These are phyloP conservation scores for Xylaria flabelliformis DNA, from an alignment of 495 filamentous ascomycete species.

Conservation along the genomic window DNA sequence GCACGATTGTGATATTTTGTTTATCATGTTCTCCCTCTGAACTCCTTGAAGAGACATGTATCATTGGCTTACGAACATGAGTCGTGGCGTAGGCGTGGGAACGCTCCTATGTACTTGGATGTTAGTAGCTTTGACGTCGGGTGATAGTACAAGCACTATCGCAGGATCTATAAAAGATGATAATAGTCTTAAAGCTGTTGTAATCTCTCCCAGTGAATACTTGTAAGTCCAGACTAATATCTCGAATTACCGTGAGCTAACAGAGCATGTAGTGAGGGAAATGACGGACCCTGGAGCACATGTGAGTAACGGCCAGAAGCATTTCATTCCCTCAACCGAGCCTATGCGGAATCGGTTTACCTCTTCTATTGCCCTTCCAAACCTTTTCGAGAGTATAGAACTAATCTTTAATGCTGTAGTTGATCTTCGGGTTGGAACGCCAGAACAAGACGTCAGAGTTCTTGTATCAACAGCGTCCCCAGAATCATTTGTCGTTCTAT, in stretches of 20 bases:
- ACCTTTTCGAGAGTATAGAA: neutral
- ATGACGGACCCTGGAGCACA: slow-evolving; percentile 49
- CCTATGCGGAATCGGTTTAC: neutral
- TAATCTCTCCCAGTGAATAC: slow-evolving; percentile 36
- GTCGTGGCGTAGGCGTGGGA: neutral
- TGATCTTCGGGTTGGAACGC: slow-evolving; percentile 45
- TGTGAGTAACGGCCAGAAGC: neutral
- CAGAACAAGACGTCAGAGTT: slow-evolving; percentile 45
- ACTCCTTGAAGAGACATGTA: neutral
- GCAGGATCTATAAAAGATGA: neutral
- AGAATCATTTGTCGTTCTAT: slow-evolving; percentile 47
- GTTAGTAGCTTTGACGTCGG: neutral
- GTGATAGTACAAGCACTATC: neutral
- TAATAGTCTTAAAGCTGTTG: slow-evolving; percentile 20
- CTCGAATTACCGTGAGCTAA: slow-evolving; percentile 20
- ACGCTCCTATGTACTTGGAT: neutral
- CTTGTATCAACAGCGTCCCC: slow-evolving; percentile 45
- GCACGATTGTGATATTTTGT: neutral
- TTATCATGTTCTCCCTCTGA: neutral
- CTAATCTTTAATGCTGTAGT: slow-evolving; percentile 1
- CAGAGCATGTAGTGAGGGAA: slow-evolving; percentile 43
- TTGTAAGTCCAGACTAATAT: slow-evolving; percentile 29
- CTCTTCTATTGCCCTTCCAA: neutral
- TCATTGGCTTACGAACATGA: neutral
- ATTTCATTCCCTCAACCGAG: slow-evolving; percentile 28